These are phyloP conservation scores for Zalerion maritima DNA, from an alignment of 495 filamentous ascomycete genomes.

Conservation along the genomic window DNA sequence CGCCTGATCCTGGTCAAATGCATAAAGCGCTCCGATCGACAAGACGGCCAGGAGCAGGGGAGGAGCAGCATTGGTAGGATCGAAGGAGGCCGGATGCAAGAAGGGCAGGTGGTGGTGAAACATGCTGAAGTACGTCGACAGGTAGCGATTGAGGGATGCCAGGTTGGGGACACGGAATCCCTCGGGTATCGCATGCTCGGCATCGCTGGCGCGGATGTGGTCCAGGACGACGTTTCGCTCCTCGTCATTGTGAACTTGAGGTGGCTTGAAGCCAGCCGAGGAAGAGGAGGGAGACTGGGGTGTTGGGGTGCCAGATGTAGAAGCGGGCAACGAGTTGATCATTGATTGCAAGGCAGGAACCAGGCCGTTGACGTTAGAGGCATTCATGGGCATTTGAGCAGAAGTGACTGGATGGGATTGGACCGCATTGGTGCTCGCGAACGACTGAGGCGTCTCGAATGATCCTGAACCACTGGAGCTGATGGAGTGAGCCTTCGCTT, in stretches of 20 bases:
- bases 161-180: constrained; percentile 77
- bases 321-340: constrained; percentile 52
- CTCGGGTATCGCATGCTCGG: constrained; percentile 67
- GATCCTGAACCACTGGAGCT: constrained; percentile 46
- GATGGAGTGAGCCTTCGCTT: constrained; percentile 56
- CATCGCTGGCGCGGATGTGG: constrained; percentile 67
- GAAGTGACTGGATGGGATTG: constrained; percentile 41
- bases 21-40: constrained; percentile 91
- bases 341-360: constrained; percentile 51
- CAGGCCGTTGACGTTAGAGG: constrained; percentile 46
- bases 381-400: constrained; percentile 52
- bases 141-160: constrained; percentile 67
- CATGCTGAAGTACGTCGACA: constrained; percentile 90
- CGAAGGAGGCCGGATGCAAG: constrained; percentile 85
- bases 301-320: constrained; percentile 62
- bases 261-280: constrained; percentile 49
- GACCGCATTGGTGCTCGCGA: constrained; percentile 36
- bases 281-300: constrained; percentile 49
- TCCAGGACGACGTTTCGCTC: constrained; percentile 71
- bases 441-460: constrained; percentile 50
- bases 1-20: constrained; percentile 91
- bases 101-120: constrained; percentile 97
- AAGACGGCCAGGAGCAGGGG: constrained; percentile 79
- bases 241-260: constrained; percentile 57
- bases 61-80: constrained; percentile 58